Percentiles rank a stretch among this genome's conserved stretches.
Evolutionary conservation across 495 filamentous ascomycete genomes (phyloP).

Genomic region (Aspergillus steynii): DNA sequence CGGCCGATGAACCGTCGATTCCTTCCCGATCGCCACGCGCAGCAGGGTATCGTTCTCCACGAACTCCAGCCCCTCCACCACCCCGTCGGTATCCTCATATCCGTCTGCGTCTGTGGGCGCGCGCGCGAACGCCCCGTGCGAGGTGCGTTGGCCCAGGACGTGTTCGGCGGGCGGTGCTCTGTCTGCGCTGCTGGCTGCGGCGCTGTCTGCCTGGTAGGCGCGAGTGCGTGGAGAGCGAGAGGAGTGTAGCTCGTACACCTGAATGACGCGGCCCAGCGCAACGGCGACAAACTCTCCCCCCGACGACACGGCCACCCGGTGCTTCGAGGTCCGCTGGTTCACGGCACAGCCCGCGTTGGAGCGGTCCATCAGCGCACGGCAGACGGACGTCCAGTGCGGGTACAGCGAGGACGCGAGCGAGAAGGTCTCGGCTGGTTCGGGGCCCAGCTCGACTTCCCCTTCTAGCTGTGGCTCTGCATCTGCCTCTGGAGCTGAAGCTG

Average conservation of each 20-base stretch:
- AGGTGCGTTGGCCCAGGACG: slow-evolving; percentile 6
- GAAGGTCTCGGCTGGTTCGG: slow-evolving; percentile 2
- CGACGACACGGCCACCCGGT: slow-evolving; percentile 21
- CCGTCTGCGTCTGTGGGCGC: not conserved
- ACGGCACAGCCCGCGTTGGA: slow-evolving; percentile 7
- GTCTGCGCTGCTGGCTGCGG: no score
- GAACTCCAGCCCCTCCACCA: slow-evolving; percentile 25
- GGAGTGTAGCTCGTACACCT: slow-evolving; percentile 16
- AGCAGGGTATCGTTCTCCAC: slow-evolving; percentile 22
- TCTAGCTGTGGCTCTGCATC: no score
- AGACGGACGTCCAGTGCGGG: slow-evolving; percentile 20
- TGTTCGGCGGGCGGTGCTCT: slow-evolving; percentile 15
- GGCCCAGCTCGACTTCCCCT: not conserved
- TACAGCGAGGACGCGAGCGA: slow-evolving; percentile 16
- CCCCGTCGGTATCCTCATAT: slow-evolving; percentile 22
- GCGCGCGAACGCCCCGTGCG: slow-evolving; percentile 5
- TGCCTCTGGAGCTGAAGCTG: not conserved
- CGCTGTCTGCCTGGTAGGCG: no score
- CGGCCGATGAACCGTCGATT: slow-evolving; percentile 16
- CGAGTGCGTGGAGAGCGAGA: not conserved
- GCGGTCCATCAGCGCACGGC: slow-evolving; percentile 14
- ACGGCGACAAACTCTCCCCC: slow-evolving; percentile 17
- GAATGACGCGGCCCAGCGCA: slow-evolving; percentile 18
- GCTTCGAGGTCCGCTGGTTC: slow-evolving; percentile 17
- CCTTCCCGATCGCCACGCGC: slow-evolving; percentile 19